Percentiles rank a stretch among this genome's conserved stretches.
phyloP scores from a whole-genome alignment of 495 filamentous ascomycete genomes.

The Lasiosphaeria miniovina region DNA sequence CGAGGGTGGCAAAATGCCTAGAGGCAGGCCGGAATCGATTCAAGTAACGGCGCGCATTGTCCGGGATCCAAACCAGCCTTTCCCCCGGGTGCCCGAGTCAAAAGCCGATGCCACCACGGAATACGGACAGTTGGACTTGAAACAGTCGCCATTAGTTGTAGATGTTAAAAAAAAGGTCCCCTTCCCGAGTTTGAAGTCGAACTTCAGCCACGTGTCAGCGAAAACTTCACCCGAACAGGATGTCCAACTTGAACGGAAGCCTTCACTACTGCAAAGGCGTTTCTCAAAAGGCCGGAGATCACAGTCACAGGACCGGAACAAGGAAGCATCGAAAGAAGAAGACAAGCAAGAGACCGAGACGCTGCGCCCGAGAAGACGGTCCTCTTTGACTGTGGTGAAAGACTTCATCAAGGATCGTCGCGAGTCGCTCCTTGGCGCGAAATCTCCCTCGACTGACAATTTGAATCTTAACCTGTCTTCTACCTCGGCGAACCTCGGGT shows the following conservation, averaged over 20 bases:
- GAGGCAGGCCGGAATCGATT: slow-evolving; percentile 62
- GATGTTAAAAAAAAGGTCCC: slow-evolving; percentile 57
- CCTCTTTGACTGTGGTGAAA: slow-evolving; percentile 50
- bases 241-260: slow-evolving; percentile 24
- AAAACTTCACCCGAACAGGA: slow-evolving; percentile 14
- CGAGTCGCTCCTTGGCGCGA: slow-evolving; percentile 33
- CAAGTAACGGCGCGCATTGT: slow-evolving; percentile 80
- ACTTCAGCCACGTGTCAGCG: background rate
- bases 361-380: slow-evolving; percentile 35
- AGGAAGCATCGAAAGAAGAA: slow-evolving; percentile 16
- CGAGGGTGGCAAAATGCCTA: slow-evolving; percentile 38
- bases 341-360: slow-evolving; percentile 26
- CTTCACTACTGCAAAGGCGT: slow-evolving; percentile 36
- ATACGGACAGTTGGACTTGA: slow-evolving; percentile 54
- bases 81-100: slow-evolving; percentile 43
- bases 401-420: slow-evolving; percentile 53
- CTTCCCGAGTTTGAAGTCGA: slow-evolving; percentile 13
- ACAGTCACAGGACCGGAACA: slow-evolving; percentile 30
- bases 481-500: slow-evolving; percentile 18
- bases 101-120: slow-evolving; percentile 34
- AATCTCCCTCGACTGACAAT: slow-evolving; percentile 42
- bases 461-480: slow-evolving; percentile 27
- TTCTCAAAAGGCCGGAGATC: slow-evolving; percentile 29
- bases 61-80: slow-evolving; percentile 52
- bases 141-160: slow-evolving; percentile 69